Evolutionary conservation across 257 asterid genomes (phyloP).

Genomic region (Voacanga thouarsii): DNA sequence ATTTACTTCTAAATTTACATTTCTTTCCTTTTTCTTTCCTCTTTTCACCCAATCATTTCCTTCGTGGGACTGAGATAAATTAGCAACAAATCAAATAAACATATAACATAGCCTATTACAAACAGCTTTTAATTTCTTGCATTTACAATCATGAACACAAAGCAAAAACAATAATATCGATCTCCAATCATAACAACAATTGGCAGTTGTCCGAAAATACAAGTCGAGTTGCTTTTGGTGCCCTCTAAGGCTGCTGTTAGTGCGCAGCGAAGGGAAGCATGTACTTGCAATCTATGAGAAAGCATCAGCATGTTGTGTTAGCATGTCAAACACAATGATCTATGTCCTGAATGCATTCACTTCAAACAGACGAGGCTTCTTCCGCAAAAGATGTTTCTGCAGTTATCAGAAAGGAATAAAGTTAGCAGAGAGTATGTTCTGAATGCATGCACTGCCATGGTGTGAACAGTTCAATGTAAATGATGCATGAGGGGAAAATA

Average conservation of each 20-base stretch:
- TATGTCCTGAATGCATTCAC: constrained; percentile 22
- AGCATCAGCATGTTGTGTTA: neutral
- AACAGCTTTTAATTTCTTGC: neutral
- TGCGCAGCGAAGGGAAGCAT: neutral
- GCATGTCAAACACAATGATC: constrained; percentile 7
- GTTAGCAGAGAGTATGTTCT: neutral
- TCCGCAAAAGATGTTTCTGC: constrained; percentile 68
- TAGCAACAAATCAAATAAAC: constrained; percentile 1
- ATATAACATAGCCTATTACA: neutral
- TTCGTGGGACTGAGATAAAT: neutral
- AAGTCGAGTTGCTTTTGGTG: neutral
- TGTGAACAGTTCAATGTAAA: neutral
- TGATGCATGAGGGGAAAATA: neutral
- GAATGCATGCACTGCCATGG: constrained; percentile 24
- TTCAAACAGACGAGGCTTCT: constrained; percentile 42
- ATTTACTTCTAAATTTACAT: too few relatives aligned
- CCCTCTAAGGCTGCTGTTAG: constrained; percentile 3
- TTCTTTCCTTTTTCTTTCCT: too few relatives aligned
- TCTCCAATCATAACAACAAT: neutral
- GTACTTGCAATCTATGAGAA: neutral
- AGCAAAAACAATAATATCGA: neutral
- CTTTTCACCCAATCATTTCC: too few relatives aligned
- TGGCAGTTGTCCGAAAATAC: neutral
- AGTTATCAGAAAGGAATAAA: constrained; percentile 14
- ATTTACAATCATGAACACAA: neutral